Percentiles rank a stretch among this genome's conserved stretches.
These are phyloP conservation scores for Alisma plantagoaquatica DNA, from an alignment of 106 monocot genomes.

Conservation along the genomic window DNA sequence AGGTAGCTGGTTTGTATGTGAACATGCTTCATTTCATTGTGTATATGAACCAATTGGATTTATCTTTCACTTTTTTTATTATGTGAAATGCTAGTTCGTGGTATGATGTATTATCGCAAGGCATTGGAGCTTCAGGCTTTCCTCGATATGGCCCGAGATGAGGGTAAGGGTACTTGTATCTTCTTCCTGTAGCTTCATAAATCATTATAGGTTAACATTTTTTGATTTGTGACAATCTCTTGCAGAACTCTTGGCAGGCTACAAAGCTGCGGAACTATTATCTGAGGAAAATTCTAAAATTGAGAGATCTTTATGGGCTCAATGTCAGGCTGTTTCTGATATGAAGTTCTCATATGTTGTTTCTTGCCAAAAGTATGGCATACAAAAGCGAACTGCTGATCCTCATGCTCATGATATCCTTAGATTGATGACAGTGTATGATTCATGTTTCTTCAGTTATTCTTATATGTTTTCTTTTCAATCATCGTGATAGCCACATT, in stretches of 20 bases:
- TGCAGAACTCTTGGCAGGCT: conserved; percentile 79
- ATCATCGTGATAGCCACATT: too few species aligned
- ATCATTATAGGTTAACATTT: background rate
- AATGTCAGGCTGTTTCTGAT: conserved; percentile 86
- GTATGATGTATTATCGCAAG: conserved; percentile 95
- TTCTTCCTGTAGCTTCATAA: background rate
- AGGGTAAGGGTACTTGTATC: conserved; percentile 30
- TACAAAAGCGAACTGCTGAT: conserved; percentile 62
- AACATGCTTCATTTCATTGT: background rate
- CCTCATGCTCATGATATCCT: conserved; percentile 73
- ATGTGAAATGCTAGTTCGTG: conserved; percentile 41
- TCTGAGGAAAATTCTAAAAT: conserved; percentile 50
- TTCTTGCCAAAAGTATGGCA: conserved; percentile 87
- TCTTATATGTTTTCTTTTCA: too few species aligned
- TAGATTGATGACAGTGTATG: conserved; percentile 74
- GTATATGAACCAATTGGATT: too few species aligned
- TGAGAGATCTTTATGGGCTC: conserved; percentile 50
- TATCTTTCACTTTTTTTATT: too few species aligned
- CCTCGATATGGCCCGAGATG: conserved; percentile 85
- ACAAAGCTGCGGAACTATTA: conserved; percentile 57
- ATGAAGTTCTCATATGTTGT: conserved; percentile 94
- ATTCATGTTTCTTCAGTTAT: too few species aligned
- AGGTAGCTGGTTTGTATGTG: too few species aligned
- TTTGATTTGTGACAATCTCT: background rate
- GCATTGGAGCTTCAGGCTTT: conserved; percentile 91